Evolutionary conservation across 441 rosid species (phyloP), one percentile per base, ranked within the genome.

Genomic region (Aleurites moluccanus): DNA sequence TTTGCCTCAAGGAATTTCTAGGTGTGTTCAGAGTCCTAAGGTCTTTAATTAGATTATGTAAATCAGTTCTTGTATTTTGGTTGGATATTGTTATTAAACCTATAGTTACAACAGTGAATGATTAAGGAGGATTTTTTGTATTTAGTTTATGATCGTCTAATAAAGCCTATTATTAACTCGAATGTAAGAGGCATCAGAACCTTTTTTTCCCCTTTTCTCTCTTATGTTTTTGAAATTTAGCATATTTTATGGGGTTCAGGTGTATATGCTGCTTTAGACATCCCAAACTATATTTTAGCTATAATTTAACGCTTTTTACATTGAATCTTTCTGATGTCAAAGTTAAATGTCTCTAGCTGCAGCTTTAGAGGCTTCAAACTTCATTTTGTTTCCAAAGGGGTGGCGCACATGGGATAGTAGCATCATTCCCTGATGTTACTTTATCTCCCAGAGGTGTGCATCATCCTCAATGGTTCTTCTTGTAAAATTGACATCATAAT

Each of bases 1-100:
- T 79, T 90, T 96, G 92, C 98, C 99, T 82, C 99, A 80, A 82
- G 98, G 99, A 86, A 85, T 89, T 81, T 88, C 96, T 92, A 96
- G 99, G 99, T 96, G 88, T 88, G 98, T 94, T 89, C 90, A 85
- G 97, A 91, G 92, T 82, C 80, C 96, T 85, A 85, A 79, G 87
- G 88, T 89, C 86, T 89, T 88, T 88, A 84, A 86, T 82, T 84
- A 85, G 83, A 88, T 84, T 86, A 56, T 86, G 89, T 91, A 89
- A 87, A 83, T 72, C 79, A 79, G 50, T 80, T 76, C 30, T 70
- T 83, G 85, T 85, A 86, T 75, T 74, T 76, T 69, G 69, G 81
- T 82, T 83, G 83, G 80, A 84, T 73, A 73, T 73, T 82, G 76
- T 80, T 78, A 61, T 74, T 65, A 78, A 77, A 69, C 27, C 74